These are phyloP conservation scores for Nigrospora osmanthi DNA, from an alignment of 2,329 filamentous ascomycete genomes.

Conservation along the genomic window DNA sequence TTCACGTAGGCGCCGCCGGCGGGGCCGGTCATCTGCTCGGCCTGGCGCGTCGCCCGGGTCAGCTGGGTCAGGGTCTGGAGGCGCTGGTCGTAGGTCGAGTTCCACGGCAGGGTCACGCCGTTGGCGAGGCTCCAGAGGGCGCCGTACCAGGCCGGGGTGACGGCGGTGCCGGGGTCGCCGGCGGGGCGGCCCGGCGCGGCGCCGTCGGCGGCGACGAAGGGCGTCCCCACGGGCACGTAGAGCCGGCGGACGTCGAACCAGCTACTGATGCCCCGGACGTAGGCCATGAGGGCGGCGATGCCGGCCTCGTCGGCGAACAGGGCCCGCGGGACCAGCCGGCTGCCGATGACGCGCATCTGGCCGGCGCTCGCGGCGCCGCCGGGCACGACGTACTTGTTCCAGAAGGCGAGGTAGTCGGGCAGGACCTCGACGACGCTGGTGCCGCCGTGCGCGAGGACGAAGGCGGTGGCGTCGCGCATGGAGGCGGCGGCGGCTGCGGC, in stretches of 20 bases:
- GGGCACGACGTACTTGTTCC: slow-evolving; percentile 12
- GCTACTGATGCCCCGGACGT: slow-evolving; percentile 1
- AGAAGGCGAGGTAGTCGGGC: slow-evolving; percentile 9
- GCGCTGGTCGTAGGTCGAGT: slow-evolving; percentile 10
- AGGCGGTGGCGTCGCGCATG: slow-evolving; percentile 10
- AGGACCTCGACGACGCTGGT: slow-evolving; percentile 12
- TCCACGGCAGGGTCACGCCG: slow-evolving; percentile 7
- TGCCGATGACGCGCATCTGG: slow-evolving; percentile 7
- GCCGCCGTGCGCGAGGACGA: slow-evolving; percentile 9
- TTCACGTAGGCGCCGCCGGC: slow-evolving; percentile 29
- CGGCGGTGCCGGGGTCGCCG: slow-evolving; percentile 5
- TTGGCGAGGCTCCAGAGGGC: slow-evolving; percentile 10
- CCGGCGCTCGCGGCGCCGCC: slow-evolving; percentile 8
- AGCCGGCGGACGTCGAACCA: slow-evolving; percentile 10
- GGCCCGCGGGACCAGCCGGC: slow-evolving; percentile 9
- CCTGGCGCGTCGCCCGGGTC: slow-evolving; percentile 6
- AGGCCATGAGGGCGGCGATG: slow-evolving; percentile 7
- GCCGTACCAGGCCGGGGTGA: slow-evolving; percentile 13
- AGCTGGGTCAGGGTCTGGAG: slow-evolving; percentile 8
- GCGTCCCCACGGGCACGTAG: slow-evolving; percentile 10
- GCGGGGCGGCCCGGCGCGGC: too few species aligned
- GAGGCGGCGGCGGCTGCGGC: slow-evolving; percentile 5
- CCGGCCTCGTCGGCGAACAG: slow-evolving; percentile 10
- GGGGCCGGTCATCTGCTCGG: slow-evolving; percentile 12
- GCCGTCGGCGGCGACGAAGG: slow-evolving; percentile 8